Evolutionary conservation across 23 red algal species (phyloP).

Genomic region (Gracilariopsis chorda): DNA sequence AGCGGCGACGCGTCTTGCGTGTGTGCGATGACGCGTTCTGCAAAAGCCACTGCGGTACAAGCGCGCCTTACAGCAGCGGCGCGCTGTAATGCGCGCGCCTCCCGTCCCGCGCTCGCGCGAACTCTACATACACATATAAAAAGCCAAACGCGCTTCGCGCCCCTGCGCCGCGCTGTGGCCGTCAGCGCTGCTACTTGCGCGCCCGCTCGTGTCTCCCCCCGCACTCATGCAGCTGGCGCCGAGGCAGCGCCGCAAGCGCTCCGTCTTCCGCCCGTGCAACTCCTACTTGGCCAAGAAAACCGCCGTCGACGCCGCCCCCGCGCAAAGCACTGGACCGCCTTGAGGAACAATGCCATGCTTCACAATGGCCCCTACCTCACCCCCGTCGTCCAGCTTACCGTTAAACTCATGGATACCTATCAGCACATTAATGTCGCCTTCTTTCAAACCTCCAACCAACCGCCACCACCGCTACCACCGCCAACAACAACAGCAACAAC

Average conservation of each 20-base stretch:
- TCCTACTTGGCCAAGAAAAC: constrained; percentile 66
- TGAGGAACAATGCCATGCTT: background rate
- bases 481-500: background rate
- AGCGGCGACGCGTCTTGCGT: no score
- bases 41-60: no score
- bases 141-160: no score
- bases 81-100: no score
- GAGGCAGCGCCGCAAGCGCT: background rate
- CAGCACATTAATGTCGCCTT: constrained; percentile 57
- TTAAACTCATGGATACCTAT: constrained; percentile 53
- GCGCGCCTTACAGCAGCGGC: no score
- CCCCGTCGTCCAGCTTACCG: constrained; percentile 14
- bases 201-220: no score
- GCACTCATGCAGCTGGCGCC: no score
- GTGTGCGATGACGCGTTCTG: no score
- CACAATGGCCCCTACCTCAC: background rate
- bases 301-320: constrained; percentile 35
- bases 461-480: background rate
- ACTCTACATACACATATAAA: no score
- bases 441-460: background rate
- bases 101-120: no score
- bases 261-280: constrained; percentile 49
- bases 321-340: background rate
- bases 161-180: no score
- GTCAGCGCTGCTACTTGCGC: no score